Base-by-base conservation (phyloP, 2,329 filamentous ascomycete genomes). In the Colletotrichum sp. region DNA sequence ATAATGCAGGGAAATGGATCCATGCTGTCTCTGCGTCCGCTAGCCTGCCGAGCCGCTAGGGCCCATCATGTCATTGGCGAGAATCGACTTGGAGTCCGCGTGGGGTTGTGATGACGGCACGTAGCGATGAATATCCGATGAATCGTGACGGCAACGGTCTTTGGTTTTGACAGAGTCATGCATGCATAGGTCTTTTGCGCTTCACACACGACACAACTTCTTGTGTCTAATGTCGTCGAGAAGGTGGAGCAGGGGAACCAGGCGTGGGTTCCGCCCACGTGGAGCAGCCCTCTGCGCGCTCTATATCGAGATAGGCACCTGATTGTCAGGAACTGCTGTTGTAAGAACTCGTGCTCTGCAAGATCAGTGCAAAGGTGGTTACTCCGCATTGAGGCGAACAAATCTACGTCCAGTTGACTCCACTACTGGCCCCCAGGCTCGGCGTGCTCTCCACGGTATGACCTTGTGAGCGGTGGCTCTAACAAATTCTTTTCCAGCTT, bases 51-150 rank as follows among this genome's bases (percentile, higher is more conserved):
- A 69, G 64, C 74, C 64, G 64, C 57, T 68, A 57, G 44, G 15
- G 39, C 36, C 48, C 68, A 69, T 34, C 73, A 68, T 44, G 22
- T 48, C 27, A 75, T 69, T 68, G 74, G 64, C 59, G 64, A 74
- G 15, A 27, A 34, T 25, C 60, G 5, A 55, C 64, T 69, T 52
- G 65, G 48, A n/a, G 27, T 36, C 59, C 70, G 44, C 48, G 15
- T 39, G n/a, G 13, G 22, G 36, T 57, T 68, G 44, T 22, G n/a
- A 22, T 52, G 44, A 22, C 44, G n/a, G 44, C 12, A 25, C 44
- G 44, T 39, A 8, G 55, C 12, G 19, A 34, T 28, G 36, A 12
- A 27, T 44, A 27, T 25, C n/a, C n/a, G 27, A 32, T 75, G 32
- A 73, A 63, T 71, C 44, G 34, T 65, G 34, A 36, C 36, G 13